phyloP scores from a whole-genome alignment of 495 filamentous ascomycete genomes.

The Trichoderma reesei region DNA sequence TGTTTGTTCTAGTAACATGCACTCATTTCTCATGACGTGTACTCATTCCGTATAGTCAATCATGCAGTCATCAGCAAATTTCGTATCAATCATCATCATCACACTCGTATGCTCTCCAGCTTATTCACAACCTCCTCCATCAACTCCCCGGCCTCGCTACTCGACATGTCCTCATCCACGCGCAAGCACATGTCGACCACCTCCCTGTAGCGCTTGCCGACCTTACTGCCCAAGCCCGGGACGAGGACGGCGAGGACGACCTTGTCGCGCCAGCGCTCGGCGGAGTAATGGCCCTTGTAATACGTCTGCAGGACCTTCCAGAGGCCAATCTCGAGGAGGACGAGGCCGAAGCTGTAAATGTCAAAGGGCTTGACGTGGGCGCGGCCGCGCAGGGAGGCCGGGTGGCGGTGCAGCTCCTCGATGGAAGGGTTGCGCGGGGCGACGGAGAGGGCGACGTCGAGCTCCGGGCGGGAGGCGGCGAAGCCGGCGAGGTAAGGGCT shows the following conservation, averaged over 20 bases:
- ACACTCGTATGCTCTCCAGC: constrained; percentile 22
- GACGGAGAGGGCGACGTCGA: constrained; percentile 25
- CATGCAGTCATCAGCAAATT: neutral
- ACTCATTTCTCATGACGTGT: too few species aligned
- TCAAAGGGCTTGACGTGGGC: constrained; percentile 22
- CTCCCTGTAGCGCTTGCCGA: constrained; percentile 19
- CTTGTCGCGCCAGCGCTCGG: constrained; percentile 22
- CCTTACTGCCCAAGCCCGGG: constrained; percentile 23
- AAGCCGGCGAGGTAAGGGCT: constrained; percentile 26
- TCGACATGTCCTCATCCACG: constrained; percentile 16
- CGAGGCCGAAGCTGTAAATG: constrained; percentile 24
- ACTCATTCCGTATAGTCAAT: neutral
- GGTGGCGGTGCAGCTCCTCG: constrained; percentile 26
- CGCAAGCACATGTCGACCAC: constrained; percentile 22
- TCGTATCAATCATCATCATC: neutral
- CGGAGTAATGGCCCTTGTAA: constrained; percentile 22
- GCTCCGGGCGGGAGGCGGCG: constrained; percentile 27
- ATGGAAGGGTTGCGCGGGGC: constrained; percentile 17
- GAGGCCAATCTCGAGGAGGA: constrained; percentile 23
- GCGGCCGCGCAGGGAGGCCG: constrained; percentile 16
- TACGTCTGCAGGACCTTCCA: constrained; percentile 20
- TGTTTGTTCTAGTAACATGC: too few species aligned
- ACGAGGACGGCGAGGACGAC: constrained; percentile 20
- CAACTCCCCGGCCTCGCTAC: constrained; percentile 17
- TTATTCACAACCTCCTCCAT: constrained; percentile 24